A percentile compares a stretch with the other conserved stretches of the same genome.
These are phyloP conservation scores for Telfairia occidentalis DNA, from an alignment of 331 rosid genomes.

Conservation along the genomic window DNA sequence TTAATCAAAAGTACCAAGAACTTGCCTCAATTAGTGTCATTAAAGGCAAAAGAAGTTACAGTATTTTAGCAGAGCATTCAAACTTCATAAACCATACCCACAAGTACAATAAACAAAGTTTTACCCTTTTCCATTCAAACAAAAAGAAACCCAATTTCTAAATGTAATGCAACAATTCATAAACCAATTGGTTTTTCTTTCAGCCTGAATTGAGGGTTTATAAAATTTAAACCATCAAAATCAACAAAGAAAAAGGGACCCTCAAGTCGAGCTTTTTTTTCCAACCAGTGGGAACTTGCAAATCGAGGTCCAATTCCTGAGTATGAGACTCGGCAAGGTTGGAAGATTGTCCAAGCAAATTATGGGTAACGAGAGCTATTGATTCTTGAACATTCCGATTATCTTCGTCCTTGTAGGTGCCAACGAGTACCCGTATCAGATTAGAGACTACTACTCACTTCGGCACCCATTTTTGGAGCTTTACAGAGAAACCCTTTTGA, in stretches of 20 bases:
- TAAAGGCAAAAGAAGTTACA: not conserved
- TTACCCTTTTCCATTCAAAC: not conserved
- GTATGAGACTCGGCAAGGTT: conserved; percentile 39
- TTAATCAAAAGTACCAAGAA: not conserved
- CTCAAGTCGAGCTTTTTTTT: conserved; percentile 83
- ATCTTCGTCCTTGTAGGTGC: conserved; percentile 62
- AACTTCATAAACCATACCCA: not conserved
- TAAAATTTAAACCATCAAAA: no score
- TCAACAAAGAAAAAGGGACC: conserved; percentile 44
- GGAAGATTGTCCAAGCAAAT: conserved; percentile 64
- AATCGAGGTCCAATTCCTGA: conserved; percentile 95
- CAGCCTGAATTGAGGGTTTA: no score
- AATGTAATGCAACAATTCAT: not conserved
- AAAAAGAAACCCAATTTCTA: not conserved
- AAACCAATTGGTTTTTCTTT: not conserved
- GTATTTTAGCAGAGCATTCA: not conserved
- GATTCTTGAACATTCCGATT: conserved; percentile 54
- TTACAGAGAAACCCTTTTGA: not conserved
- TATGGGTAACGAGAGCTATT: conserved; percentile 67
- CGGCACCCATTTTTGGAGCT: conserved; percentile 56
- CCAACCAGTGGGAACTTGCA: conserved; percentile 89
- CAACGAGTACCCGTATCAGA: conserved; percentile 50
- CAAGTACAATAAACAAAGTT: not conserved
- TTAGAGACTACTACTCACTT: conserved; percentile 73
- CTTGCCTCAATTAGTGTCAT: not conserved